phyloP scores from a whole-genome alignment of 192 early-diverging fungal species.

The Entomortierella chlamydospora region DNA sequence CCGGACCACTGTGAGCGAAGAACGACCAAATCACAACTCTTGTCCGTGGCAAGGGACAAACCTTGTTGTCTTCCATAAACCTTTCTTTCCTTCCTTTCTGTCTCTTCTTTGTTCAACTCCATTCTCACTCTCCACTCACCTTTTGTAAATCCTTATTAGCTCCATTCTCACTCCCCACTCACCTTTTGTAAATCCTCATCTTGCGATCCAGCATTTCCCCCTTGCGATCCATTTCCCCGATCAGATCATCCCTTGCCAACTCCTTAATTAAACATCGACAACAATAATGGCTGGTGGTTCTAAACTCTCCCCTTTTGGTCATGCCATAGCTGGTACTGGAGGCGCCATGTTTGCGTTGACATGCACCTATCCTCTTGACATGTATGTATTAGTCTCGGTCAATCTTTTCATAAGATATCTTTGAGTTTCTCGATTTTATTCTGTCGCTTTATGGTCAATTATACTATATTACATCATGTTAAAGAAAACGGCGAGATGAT shows the following conservation, averaged over 20 bases:
- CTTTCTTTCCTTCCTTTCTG: slow-evolving; percentile 1
- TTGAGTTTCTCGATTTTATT: not conserved
- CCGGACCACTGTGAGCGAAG: slow-evolving; percentile 25
- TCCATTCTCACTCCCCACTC: slow-evolving; percentile 6
- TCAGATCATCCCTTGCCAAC: no score
- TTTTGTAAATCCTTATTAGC: not conserved
- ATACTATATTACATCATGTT: not conserved
- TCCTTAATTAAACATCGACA: not conserved
- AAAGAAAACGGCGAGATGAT: slow-evolving; percentile 21
- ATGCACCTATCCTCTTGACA: slow-evolving; percentile 95
- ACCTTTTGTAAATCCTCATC: not conserved
- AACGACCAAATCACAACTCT: slow-evolving; percentile 19
- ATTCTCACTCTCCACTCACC: slow-evolving; percentile 5
- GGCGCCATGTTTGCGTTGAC: slow-evolving; percentile 93
- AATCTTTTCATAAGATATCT: slow-evolving; percentile 7
- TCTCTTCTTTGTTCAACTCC: not conserved
- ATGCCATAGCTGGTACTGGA: slow-evolving; percentile 91
- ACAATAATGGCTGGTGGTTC: slow-evolving; percentile 49
- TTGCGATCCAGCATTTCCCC: not conserved
- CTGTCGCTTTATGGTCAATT: slow-evolving; percentile 29
- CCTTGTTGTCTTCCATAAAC: not conserved
- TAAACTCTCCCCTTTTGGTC: slow-evolving; percentile 84
- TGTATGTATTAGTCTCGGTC: slow-evolving; percentile 69
- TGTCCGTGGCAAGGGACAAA: not conserved
- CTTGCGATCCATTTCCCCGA: no score